phyloP scores from a whole-genome alignment of 1,284 basidiomycete genomes.

The Leccinum pachyderme region DNA sequence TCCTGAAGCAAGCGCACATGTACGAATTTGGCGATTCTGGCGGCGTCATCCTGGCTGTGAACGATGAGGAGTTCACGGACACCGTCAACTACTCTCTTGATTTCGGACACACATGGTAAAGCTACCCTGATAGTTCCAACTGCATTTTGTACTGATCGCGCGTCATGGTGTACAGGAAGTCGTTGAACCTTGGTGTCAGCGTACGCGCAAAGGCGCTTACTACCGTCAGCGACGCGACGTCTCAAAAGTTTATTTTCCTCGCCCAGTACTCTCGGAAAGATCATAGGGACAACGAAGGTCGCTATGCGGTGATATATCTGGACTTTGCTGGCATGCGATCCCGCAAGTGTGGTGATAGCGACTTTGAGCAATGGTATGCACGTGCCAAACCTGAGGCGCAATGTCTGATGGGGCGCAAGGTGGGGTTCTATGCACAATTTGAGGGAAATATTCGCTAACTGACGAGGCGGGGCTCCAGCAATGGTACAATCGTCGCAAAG shows the following conservation, averaged over 20 bases:
- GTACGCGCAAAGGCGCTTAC: conserved; percentile 77
- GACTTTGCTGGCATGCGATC: conserved; percentile 78
- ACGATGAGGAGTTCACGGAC: conserved; percentile 84
- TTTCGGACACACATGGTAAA: conserved; percentile 79
- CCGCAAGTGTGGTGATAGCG: conserved; percentile 69
- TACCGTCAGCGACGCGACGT: conserved; percentile 89
- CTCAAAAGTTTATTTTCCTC: conserved; percentile 87
- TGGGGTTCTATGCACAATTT: conserved; percentile 32
- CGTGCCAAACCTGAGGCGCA: conserved; percentile 60
- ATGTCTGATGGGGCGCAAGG: conserved; percentile 96
- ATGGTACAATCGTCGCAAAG: conserved; percentile 89
- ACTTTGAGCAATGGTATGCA: conserved; percentile 92
- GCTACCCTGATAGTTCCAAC: conserved; percentile 26
- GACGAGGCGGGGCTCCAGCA: conserved; percentile 60
- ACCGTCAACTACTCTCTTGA: conserved; percentile 82
- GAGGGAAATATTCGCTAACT: neutral
- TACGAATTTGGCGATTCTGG: conserved; percentile 96
- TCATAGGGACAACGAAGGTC: conserved; percentile 51
- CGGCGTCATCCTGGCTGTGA: conserved; percentile 79
- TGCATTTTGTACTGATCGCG: conserved; percentile 31
- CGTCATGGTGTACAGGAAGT: conserved; percentile 61
- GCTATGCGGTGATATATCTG: conserved; percentile 75
- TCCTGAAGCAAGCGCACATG: conserved; percentile 77
- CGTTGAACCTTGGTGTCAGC: conserved; percentile 68
- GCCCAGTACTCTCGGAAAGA: conserved; percentile 73